Conservation (phyloP, 257 asterid species). For the Solanum peruvianum region DNA sequence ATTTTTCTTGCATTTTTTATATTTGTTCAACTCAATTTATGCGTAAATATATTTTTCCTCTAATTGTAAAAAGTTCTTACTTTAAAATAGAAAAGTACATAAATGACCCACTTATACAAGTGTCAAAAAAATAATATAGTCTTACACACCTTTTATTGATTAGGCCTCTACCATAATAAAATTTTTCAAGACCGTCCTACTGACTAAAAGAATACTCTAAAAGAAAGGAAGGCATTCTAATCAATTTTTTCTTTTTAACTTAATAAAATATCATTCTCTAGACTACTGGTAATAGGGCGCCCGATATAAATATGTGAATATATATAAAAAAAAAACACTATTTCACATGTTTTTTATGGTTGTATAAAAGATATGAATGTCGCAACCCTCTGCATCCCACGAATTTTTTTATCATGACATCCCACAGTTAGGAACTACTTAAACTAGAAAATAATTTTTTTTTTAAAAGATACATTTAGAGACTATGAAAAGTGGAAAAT, state of each 20-base stretch:
- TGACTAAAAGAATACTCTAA: background rate
- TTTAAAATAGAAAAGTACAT: too few species aligned
- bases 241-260: background rate
- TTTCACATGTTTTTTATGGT: constrained; percentile 18
- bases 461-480: background rate
- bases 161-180: too few species aligned
- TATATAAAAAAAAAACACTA: background rate
- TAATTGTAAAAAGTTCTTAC: too few species aligned
- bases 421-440: background rate
- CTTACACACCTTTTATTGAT: too few species aligned
- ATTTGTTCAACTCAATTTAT: too few species aligned
- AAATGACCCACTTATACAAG: too few species aligned
- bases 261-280: background rate
- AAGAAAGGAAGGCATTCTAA: background rate
- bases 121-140: too few species aligned
- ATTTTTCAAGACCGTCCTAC: background rate
- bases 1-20: too few species aligned
- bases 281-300: background rate
- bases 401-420: constrained; percentile 52
- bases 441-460: too few species aligned
- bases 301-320: background rate
- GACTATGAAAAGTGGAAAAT: background rate
- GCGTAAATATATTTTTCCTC: too few species aligned
- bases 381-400: constrained; percentile 55
- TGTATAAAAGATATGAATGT: constrained; percentile 39